Evolutionary conservation across 257 asterid species (phyloP).

Genomic region (Forsythia suspensa): DNA sequence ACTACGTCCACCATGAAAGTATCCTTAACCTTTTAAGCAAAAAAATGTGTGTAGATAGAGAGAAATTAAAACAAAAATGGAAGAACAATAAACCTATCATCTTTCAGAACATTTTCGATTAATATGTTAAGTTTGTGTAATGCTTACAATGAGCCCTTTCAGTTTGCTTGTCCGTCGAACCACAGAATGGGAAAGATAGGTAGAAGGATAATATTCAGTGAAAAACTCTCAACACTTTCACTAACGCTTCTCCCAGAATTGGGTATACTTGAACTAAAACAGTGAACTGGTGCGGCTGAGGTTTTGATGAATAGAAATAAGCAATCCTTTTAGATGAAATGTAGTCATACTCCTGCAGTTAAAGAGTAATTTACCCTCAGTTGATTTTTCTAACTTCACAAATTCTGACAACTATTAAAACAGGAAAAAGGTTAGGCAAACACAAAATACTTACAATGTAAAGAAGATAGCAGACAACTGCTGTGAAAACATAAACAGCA

Average conservation of each 20-base stretch:
- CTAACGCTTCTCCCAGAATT: conserved; percentile 61
- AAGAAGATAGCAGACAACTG: conserved; percentile 93
- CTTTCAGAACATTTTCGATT: conserved; percentile 15
- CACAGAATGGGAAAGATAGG: conserved; percentile 87
- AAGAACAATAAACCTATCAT: conserved; percentile 16
- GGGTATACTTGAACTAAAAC: conserved; percentile 89
- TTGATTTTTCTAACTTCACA: conserved; percentile 14
- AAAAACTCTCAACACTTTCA: conserved; percentile 81
- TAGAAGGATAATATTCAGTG: conserved; percentile 68
- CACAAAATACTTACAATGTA: conserved; percentile 69
- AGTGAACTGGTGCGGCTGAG: conserved; percentile 76
- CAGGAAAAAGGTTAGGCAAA: conserved; percentile 7
- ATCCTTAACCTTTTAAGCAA: neutral
- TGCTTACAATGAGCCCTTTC: conserved; percentile 76
- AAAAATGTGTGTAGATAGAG: conserved; percentile 1
- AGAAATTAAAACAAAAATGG: conserved; percentile 6
- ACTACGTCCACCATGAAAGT: neutral
- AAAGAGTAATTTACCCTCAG: conserved; percentile 21
- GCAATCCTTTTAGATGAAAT: conserved; percentile 73
- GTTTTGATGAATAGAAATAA: conserved; percentile 70
- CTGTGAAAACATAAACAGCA: conserved; percentile 85
- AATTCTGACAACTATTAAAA: conserved; percentile 7
- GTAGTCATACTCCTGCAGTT: conserved; percentile 78
- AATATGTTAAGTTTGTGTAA: conserved; percentile 17
- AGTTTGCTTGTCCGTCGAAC: conserved; percentile 78